Conservation (phyloP, 106 monocot genomes). For the Phalaenopsis equestris region DNA sequence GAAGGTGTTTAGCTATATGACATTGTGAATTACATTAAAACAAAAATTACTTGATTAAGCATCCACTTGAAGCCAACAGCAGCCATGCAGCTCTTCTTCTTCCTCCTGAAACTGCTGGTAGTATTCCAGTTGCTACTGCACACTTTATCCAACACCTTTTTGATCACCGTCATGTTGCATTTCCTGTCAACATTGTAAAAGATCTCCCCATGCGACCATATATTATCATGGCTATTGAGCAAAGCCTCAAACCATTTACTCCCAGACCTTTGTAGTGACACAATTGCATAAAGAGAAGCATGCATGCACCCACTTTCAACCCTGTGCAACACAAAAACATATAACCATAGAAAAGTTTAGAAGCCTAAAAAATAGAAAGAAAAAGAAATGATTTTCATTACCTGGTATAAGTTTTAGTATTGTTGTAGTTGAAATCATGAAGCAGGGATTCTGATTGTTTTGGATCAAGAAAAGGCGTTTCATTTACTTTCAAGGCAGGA, state of each 20-base stretch:
- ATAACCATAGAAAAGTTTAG: background rate
- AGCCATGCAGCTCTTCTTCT: conserved; percentile 13
- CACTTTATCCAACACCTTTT: background rate
- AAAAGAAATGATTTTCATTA: background rate
- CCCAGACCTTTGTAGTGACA: conserved; percentile 10
- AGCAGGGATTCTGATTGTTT: background rate
- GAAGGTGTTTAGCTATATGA: background rate
- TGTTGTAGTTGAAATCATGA: background rate
- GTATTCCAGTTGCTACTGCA: conserved; percentile 3
- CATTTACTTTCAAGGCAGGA: background rate
- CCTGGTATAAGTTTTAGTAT: background rate
- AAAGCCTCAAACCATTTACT: conserved; percentile 8
- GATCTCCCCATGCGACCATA: conserved; percentile 8
- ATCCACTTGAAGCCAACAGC: conserved; percentile 10
- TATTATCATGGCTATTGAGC: conserved; percentile 8
- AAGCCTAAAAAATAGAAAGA: background rate
- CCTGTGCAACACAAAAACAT: background rate
- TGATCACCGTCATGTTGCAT: conserved; percentile 4
- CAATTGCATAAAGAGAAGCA: conserved; percentile 5
- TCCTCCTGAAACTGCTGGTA: background rate
- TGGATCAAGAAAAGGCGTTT: background rate
- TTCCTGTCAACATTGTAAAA: conserved; percentile 4
- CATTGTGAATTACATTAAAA: background rate
- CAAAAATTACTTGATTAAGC: conserved; percentile 10
- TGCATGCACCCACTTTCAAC: background rate